Evolutionary conservation across 805 yeast species (phyloP).

Genomic region (Wickerhamomyces alni): DNA sequence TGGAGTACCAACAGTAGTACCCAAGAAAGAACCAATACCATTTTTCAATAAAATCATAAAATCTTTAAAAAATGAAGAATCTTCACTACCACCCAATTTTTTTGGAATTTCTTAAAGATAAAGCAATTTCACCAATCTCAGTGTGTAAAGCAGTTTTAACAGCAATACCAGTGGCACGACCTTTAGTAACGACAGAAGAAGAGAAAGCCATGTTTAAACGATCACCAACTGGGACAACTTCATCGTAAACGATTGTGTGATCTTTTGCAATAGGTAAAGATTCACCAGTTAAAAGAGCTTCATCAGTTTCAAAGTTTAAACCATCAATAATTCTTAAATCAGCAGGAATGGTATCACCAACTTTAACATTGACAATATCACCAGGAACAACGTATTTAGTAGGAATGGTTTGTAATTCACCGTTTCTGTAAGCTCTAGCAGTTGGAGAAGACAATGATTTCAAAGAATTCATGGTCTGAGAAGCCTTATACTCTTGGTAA

Average conservation of each 20-base stretch:
- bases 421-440: constrained; percentile 61
- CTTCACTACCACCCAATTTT: constrained; percentile 38
- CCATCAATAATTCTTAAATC: constrained; percentile 54
- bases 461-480: constrained; percentile 72
- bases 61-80: constrained; percentile 35
- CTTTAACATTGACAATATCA: constrained; percentile 54
- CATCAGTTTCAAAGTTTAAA: constrained; percentile 66
- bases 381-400: constrained; percentile 70
- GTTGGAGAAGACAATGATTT: constrained; percentile 63
- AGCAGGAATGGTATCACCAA: constrained; percentile 76
- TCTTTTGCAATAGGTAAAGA: constrained; percentile 59
- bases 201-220: constrained; percentile 66
- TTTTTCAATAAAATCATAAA: constrained; percentile 38
- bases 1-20: constrained; percentile 77
- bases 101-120: constrained; percentile 42
- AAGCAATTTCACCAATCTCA: constrained; percentile 72
- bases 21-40: constrained; percentile 62
- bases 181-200: constrained; percentile 66
- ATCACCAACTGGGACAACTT: constrained; percentile 60
- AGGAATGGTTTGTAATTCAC: constrained; percentile 48
- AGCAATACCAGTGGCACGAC: constrained; percentile 67
- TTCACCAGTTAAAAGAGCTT: constrained; percentile 62
- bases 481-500: constrained; percentile 67
- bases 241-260: constrained; percentile 33
- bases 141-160: constrained; percentile 64